Conservation (phyloP, 2,329 filamentous ascomycete genomes). For the Botryotinia narcissicola region DNA sequence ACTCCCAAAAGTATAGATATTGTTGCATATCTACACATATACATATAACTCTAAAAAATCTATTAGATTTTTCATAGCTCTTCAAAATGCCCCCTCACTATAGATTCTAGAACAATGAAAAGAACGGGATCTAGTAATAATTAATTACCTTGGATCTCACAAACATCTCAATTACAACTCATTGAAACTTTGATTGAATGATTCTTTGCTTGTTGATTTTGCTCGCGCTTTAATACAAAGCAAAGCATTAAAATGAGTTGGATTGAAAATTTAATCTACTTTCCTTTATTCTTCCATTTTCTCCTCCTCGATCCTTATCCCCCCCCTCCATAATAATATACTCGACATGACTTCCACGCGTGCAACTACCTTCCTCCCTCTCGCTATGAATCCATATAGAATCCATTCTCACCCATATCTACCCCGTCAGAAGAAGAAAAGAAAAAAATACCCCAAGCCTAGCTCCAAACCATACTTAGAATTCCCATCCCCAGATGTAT, state of each 20-base stretch:
- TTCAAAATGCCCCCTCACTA: background rate
- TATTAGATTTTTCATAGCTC: background rate
- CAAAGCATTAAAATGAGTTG: conserved; percentile 1
- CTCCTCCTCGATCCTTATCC: too few species aligned
- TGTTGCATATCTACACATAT: background rate
- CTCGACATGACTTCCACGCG: background rate
- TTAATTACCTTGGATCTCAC: background rate
- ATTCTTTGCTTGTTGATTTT: background rate
- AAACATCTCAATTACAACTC: background rate
- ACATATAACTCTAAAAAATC: background rate
- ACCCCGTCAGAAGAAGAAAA: background rate
- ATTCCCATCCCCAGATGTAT: background rate
- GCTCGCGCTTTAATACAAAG: background rate
- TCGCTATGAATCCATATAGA: background rate
- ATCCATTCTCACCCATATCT: background rate
- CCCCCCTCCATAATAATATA: background rate
- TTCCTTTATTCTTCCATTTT: background rate
- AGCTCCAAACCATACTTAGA: conserved; percentile 8
- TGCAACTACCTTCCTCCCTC: background rate
- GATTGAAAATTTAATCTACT: background rate
- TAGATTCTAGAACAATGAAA: background rate
- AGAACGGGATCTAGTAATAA: background rate
- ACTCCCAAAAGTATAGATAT: background rate
- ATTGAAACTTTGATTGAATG: background rate
- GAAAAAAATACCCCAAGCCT: conserved; percentile 1